Evolutionary conservation across 805 yeast species (phyloP).

Genomic region (Dipodascus geniculatus): DNA sequence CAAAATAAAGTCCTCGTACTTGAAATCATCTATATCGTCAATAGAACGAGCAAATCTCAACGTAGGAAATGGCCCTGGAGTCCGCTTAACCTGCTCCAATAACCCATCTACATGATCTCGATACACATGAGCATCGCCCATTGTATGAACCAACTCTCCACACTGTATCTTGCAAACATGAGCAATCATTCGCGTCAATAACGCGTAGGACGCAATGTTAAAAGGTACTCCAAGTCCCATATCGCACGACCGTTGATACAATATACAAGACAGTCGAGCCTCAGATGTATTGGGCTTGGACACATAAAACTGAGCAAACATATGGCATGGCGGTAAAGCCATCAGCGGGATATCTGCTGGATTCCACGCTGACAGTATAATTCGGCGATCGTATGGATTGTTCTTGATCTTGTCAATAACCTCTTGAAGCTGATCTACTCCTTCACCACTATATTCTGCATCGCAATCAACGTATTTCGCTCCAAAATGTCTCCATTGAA

Average conservation of each 20-base stretch:
- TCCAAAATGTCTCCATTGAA: slow-evolving; percentile 99
- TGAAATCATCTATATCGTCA: slow-evolving; percentile 71
- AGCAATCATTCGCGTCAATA: slow-evolving; percentile 89
- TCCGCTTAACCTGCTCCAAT: slow-evolving; percentile 62
- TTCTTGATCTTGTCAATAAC: slow-evolving; percentile 69
- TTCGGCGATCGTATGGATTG: slow-evolving; percentile 90
- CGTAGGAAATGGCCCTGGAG: slow-evolving; percentile 73
- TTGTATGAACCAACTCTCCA: slow-evolving; percentile 87
- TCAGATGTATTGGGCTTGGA: slow-evolving; percentile 51
- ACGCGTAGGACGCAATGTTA: slow-evolving; percentile 92
- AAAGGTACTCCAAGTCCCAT: slow-evolving; percentile 99
- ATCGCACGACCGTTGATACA: slow-evolving; percentile 97
- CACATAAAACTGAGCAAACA: slow-evolving; percentile 90
- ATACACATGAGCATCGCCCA: slow-evolving; percentile 97
- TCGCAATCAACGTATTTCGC: slow-evolving; percentile 84
- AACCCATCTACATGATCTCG: slow-evolving; percentile 88
- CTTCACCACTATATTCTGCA: slow-evolving; percentile 75
- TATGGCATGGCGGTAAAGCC: slow-evolving; percentile 99
- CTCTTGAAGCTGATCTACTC: slow-evolving; percentile 79
- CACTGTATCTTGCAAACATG: slow-evolving; percentile 90
- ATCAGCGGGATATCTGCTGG: slow-evolving; percentile 87
- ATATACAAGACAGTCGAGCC: slow-evolving; percentile 71
- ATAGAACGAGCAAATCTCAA: slow-evolving; percentile 59
- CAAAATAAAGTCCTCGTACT: slow-evolving; percentile 78
- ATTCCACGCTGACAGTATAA: slow-evolving; percentile 95